Evolutionary conservation across 2,329 filamentous ascomycete genomes (phyloP), one percentile per base, ranked within the genome.

Genomic region (Sphaerostilbella broomeana): DNA sequence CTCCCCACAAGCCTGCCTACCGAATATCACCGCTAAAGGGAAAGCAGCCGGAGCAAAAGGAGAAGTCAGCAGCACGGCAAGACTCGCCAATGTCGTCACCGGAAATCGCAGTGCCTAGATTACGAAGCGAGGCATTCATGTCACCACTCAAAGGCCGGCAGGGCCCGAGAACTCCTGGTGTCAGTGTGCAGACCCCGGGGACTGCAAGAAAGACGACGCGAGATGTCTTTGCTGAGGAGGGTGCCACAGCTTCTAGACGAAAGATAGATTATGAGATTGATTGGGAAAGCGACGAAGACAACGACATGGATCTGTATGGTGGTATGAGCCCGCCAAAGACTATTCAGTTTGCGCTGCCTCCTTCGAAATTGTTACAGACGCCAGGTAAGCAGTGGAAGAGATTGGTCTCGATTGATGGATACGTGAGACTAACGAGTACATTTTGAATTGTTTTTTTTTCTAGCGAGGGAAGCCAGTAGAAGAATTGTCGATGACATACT

Each of bases 321-420:
- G 86, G 81, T 5, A 82, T 88, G 62, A 95, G 86, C 54, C 92
- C 92, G 19, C 92, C 92, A 0, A 97, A 97, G 69, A 92, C 86
- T 9, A 89, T 94, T 44, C 84, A 89, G 54, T 94, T 94, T 59
- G 81, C 84, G 30, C 64, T 94, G 33, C 84, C 84, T 35, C 82
- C 83, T 38, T 84, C 80, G 27, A 81, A 84, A 55, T 64, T 94
- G 16, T 61, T 90, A 58, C 86, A 89, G 59, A 94, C 86, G 34
- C 86, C 86, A 46, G 81, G 81, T 84, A 63, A 57, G 76, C 33
- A 12, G 15, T 24, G 6, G 24, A 15, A 24, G 12, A 4, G 20
- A 24, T 30, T 40, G 18, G 34, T 30, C 6, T n/a, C n/a, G 22
- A 25, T 8, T 8, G 7, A 25, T 25, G 22, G 12, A 25, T 12